Evolutionary conservation across 2,329 filamentous ascomycete species (phyloP), one percentile per base, ranked within the genome.

Genomic region (Ceratocystis eucalypticola): DNA sequence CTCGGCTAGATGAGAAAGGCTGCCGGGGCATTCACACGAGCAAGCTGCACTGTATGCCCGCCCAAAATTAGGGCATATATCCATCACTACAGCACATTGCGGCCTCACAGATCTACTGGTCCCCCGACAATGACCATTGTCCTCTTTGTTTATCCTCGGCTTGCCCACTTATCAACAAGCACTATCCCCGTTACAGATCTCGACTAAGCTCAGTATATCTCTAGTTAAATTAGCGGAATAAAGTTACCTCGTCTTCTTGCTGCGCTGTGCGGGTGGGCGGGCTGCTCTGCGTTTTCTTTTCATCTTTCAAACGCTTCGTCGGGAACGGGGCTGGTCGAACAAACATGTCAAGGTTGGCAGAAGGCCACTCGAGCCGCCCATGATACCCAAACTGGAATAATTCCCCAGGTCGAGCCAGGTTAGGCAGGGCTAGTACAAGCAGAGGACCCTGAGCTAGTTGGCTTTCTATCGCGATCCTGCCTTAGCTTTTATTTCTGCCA

Each of bases 321-420:
- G 55, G 28, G 17, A 33, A 59, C 55, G 55, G 28, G 28, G 28
- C 55, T 33, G 28, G 55, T 30, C 55, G 17, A n/a, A 33, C 30
- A 59, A 37, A 37, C 55, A 59, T 37, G 55, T 59, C 55, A 59
- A 59, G 33, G 28, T 59, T 59, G 55, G 55, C 28, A 59, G 55
- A 59, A 59, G 55, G 20, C 55, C 33, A 30, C 53, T 33, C 15
- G 48, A 53, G 20, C 7, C 33, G 33, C 33, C 48, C 22, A 53
- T 25, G 48, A 53, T 53, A 25, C 48, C 48, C 20, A 53, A 25
- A 53, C 8, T 12, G 20, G 8, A 25, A 53, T 4, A 10, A 28
- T 53, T 25, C 48, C 10, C 48, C 22, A 25, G 22, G 46, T 22
- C n/a, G 8, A 22, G 10, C 48, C 15, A 28, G 10, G 37, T 41